Evolutionary conservation across 1,284 basidiomycete genomes (phyloP), one percentile per base, ranked within the genome.

Genomic region (Ceratobasidium sp.): DNA sequence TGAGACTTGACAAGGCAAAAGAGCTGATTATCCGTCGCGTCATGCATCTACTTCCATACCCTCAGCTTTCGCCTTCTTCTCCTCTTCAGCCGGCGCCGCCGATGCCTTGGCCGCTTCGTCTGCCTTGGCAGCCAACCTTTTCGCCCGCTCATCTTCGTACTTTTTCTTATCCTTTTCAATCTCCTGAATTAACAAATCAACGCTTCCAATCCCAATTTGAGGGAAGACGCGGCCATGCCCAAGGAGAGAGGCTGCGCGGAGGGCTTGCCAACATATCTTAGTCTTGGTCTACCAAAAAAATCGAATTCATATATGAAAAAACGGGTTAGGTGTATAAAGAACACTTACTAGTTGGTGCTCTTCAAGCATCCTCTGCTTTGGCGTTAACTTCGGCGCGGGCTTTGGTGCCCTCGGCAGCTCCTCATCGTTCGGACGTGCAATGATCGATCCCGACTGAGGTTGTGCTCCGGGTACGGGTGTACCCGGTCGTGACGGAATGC

Each of bases 151-250:
- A 39, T 75, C 72, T 10, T 75, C 72, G 60, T 75, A 75, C 39
- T 75, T 75, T 39, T 75, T 75, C 55, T 75, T 75, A 39, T 75
- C 72, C 49, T 75, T 75, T 33, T 75, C 72, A 46, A 80, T 80
- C 76, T 80, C 79, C 44, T 80, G 68, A 28, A 80, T 69, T 42
- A 80, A 53, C 40, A 66, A 44, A 20, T 78, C 70, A 33, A 80
- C 73, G 49, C 78, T 76, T 5, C 71, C 72, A n/a, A 69, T 53
- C 33, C 69, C 72, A 44, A 78, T 70, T 40, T 78, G 77, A 23
- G 64, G 51, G 56, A 81, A 81, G 33, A 78, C 77, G 23, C 80
- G 79, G 1, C 78, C 58, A 42, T 78, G 77, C n/a, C 80, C 80
- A 26, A 78, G 68, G 10, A 77, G 78, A 2, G 69, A 61, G 44